Base-by-base conservation (phyloP, 106 monocot genomes). In the Dendrobium nobile region DNA sequence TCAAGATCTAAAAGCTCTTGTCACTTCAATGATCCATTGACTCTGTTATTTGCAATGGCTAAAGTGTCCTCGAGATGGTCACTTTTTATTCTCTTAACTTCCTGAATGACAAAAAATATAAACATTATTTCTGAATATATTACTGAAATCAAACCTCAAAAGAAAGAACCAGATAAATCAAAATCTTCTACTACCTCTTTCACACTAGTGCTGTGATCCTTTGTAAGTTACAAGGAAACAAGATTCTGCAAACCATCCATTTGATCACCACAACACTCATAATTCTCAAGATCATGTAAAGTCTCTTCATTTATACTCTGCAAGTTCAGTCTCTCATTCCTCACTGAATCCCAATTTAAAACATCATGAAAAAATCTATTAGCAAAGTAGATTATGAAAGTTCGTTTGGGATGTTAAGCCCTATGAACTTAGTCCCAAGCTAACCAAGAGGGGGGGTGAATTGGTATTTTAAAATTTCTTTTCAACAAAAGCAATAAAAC, bases 11-110 rank as follows among this genome's bases (percentile, higher is more conserved):
- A 96, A 96, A 80, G 96, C 91, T 87, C 96, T 88, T 5, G 96
- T 96, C 13, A 96, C 88, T 90, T 96, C 85, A 96, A 70, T 9
- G 96, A 96, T 2, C 96, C 96, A 78, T 96, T 96, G 55, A 96
- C 93, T 4, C 96, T 86, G 83, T 86, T 84, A 44, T 96, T 96
- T 28, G 70, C 51, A 20, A 96, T 87, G 4, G 88, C 91, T 7
- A 80, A 84, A 22, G 87, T 48, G 85, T 98, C 97, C 51, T 98
- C 94, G 9, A 88, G 92, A 61, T 98, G 97, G 73, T 98, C 94
- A 18, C 78, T 89, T 56, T 48, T 82, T 37, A 98, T 95, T 79
- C 97, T 88, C 37, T 75, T 54, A 45, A 95, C 86, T 84, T 98
- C 97, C 97, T 97, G 85, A 55, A 75, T n/a, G 75, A 47, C 3